Base-by-base conservation (phyloP, 306 rosid genomes). In the Leucaena leucocephala region DNA sequence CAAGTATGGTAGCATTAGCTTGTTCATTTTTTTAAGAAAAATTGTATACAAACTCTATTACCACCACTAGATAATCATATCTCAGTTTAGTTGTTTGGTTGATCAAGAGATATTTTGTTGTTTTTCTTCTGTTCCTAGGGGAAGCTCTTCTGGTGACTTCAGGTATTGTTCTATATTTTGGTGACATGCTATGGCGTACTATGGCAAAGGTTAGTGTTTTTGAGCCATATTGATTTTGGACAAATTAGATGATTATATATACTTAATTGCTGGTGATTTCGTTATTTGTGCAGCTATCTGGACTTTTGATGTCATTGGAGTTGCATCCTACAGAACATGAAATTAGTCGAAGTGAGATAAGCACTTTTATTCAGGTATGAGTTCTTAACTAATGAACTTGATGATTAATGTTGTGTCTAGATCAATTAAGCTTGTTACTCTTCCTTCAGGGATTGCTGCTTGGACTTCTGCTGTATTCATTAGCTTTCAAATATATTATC, bases 121-220 rank as follows among this genome's bases (percentile, higher is more conserved):
- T 61, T 61, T 27, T 76, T 39, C 48, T 69, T 80, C 62, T 80
- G 43, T 27, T 82, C 66, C 27, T 82, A 95, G 98, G 99, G 79
- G 99, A 95, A 84, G 86, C 94, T 27, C 91, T 90, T 80, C 76
- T 95, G 87, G 91, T 90, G 80, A 84, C 97, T 71, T 84, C 91
- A 4, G 99, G 99, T 72, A 88, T 93, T 35, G 92, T 90, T 86
- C 94, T 91, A 70, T 93, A 95, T 88, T 91, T 93, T 86, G 93
- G 99, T 65, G 99, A 93, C 86, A 89, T 93, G 96, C 57, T 91
- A 84, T 77, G 87, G 63, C 88, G 86, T 74, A 87, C 98, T 68
- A 82, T 84, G 65, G 83, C 77, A 50, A 95, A 88, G 97, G 98
- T 95, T 64, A 35, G 90, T 78, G 46, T 58, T 61, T 78, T 64